Evolutionary conservation across 768 basidiomycete genomes (phyloP), one percentile per base, ranked within the genome.

Genomic region (Melanogaster broomeanus): DNA sequence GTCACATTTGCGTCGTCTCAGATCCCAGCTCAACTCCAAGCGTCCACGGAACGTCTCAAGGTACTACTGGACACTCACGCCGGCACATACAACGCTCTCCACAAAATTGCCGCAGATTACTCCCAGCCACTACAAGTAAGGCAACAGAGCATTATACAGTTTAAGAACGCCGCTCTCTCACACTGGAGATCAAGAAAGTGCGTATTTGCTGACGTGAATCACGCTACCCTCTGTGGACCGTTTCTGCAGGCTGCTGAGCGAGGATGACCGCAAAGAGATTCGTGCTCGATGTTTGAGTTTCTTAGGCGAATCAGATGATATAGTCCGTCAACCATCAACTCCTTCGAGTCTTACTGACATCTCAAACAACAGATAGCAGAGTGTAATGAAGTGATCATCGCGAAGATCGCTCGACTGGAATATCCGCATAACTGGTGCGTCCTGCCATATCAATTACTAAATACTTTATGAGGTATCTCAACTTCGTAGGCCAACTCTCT

Each of bases 111-210:
- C 21, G 75, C 82, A 25, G 78, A 83, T 58, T 72, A 70, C 55
- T 67, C 75, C 2, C 67, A 85, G n/a, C 85, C 88, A 13, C 66
- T 87, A 33, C 72, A 72, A 15, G 79, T 93, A 44, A 83, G 93
- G 37, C 81, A 88, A 58, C 88, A 90, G 65, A 84, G 88, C 22
- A 90, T 92, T 56, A 88, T 95, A 49, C 91, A 93, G 62, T 88
- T 94, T 74, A 95, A 95, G 72, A 95, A 94, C 60, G 77, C 79
- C 2, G 85, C 84, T 3, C 66, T 85, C 4, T 71, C 71, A 43
- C 85, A 90, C 61, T 96, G 93, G 93, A 77, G 80, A 63, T 86
- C 85, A 28, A 73, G 85, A 72, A 90, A 83, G 91, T 90, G 57
- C 63, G 79, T 57, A 21, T 16, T 43, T 31, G 33, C 40, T 43